phyloP scores from a whole-genome alignment of 2,329 filamentous ascomycete genomes.

The Neonectria faginata region DNA sequence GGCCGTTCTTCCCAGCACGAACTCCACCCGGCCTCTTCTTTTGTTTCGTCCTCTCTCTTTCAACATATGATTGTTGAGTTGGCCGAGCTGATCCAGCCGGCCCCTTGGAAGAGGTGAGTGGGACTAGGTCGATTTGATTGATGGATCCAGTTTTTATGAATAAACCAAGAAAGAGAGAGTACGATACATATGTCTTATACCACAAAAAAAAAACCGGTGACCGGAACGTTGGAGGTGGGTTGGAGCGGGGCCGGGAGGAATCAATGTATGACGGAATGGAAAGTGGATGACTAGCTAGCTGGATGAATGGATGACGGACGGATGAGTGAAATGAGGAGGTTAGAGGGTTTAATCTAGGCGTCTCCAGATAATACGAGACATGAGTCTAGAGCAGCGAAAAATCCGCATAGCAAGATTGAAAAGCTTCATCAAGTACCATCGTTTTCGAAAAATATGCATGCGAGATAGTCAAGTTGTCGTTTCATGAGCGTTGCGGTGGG shows the following conservation, averaged over 20 bases:
- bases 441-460: neutral
- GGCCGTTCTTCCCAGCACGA: constrained; percentile 16
- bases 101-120: constrained; percentile 13
- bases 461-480: neutral
- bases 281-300: constrained; percentile 8
- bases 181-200: constrained; percentile 23
- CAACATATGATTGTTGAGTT: neutral
- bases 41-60: neutral
- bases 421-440: neutral
- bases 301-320: constrained; percentile 19
- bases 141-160: constrained; percentile 31
- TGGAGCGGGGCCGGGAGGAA: neutral
- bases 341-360: constrained; percentile 24
- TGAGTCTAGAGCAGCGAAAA: constrained; percentile 13
- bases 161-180: constrained; percentile 27
- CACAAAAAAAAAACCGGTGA: constrained; percentile 22
- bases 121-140: constrained; percentile 13
- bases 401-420: constrained; percentile 1
- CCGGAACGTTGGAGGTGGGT: neutral
- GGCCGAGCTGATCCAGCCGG: constrained; percentile 18
- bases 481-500: neutral
- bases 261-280: constrained; percentile 8
- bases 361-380: constrained; percentile 27
- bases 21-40: constrained; percentile 14
- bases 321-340: constrained; percentile 21